phyloP scores from a whole-genome alignment of 2,329 filamentous ascomycete species.

The Huntiella omanensis region DNA sequence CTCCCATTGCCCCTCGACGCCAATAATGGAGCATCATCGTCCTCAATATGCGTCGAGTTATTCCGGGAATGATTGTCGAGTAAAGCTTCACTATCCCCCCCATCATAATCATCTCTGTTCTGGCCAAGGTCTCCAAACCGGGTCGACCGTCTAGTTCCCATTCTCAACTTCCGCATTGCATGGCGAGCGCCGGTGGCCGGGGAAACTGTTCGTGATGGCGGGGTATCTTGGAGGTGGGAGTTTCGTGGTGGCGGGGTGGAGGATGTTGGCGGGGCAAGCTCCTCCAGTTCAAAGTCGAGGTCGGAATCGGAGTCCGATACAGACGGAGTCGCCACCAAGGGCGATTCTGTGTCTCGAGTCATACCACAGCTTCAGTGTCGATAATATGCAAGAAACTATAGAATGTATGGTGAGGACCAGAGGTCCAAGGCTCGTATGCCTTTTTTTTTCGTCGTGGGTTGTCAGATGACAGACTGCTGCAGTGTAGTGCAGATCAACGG shows the following conservation, averaged over 20 bases:
- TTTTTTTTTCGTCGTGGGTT: no score
- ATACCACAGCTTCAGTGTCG: no score
- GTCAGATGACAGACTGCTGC: no score
- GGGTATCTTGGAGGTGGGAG: constrained; percentile 18
- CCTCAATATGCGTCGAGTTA: constrained; percentile 39
- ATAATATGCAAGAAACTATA: no score
- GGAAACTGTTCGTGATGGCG: constrained; percentile 13
- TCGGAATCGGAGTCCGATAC: constrained; percentile 48
- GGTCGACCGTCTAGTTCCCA: constrained; percentile 38
- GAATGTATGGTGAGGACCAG: no score
- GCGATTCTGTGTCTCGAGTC: no score
- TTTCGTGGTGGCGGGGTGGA: constrained; percentile 19
- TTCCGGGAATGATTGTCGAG: constrained; percentile 37
- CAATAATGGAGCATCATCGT: constrained; percentile 61
- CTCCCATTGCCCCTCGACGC: constrained; percentile 19
- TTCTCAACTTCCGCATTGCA: constrained; percentile 51
- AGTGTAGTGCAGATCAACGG: no score
- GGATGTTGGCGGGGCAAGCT: constrained; percentile 46
- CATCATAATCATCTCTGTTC: constrained; percentile 29
- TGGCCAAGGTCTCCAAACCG: constrained; percentile 43
- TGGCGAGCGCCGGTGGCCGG: constrained; percentile 28
- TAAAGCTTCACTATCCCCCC: constrained; percentile 49
- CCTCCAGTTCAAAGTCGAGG: constrained; percentile 57
- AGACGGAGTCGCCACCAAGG: not conserved
- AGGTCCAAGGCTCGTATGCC: no score